Conservation (phyloP, 2,329 filamentous ascomycete genomes). For the Aureobasidium sp. region DNA sequence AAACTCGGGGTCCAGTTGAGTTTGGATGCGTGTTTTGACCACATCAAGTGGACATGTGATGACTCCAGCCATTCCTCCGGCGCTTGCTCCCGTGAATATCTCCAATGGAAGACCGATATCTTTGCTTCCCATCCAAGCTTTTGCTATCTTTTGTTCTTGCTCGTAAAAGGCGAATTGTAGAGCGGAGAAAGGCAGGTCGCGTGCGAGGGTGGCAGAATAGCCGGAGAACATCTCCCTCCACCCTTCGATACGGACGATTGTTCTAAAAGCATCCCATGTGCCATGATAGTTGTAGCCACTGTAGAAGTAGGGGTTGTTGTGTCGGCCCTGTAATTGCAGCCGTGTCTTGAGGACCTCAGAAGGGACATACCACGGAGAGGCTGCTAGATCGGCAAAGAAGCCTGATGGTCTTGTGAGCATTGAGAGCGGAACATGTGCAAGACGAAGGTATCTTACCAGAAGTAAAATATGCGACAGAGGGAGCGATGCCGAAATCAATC, state of each 20-base stretch:
- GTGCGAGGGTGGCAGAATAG: conserved; percentile 92
- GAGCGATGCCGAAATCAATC: conserved; percentile 75
- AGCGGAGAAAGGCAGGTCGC: conserved; percentile 91
- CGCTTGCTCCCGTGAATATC: conserved; percentile 79
- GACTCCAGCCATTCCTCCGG: conserved; percentile 86
- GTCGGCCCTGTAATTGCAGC: conserved; percentile 85
- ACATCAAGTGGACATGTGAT: conserved; percentile 95
- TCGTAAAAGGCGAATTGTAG: conserved; percentile 98
- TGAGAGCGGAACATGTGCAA: neutral
- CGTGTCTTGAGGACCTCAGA: conserved; percentile 98
- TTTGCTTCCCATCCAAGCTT: conserved; percentile 66
- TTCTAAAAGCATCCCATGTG: conserved; percentile 74
- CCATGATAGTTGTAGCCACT: conserved; percentile 95
- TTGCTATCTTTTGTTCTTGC: conserved; percentile 78
- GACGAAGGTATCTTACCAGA: conserved; percentile 52
- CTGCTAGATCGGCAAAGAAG: conserved; percentile 87
- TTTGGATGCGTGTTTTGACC: conserved; percentile 94
- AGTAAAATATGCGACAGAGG: conserved; percentile 76
- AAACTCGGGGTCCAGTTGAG: conserved; percentile 61
- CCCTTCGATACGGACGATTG: conserved; percentile 77
- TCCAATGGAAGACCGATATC: conserved; percentile 84
- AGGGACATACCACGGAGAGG: conserved; percentile 89
- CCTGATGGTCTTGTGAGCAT: conserved; percentile 42
- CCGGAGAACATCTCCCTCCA: conserved; percentile 83
- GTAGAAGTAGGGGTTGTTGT: conserved; percentile 88